A percentile compares a stretch with the other conserved stretches of the same genome.
Conservation (phyloP, 2,329 filamentous ascomycete species). For the Cercospora sojina region DNA sequence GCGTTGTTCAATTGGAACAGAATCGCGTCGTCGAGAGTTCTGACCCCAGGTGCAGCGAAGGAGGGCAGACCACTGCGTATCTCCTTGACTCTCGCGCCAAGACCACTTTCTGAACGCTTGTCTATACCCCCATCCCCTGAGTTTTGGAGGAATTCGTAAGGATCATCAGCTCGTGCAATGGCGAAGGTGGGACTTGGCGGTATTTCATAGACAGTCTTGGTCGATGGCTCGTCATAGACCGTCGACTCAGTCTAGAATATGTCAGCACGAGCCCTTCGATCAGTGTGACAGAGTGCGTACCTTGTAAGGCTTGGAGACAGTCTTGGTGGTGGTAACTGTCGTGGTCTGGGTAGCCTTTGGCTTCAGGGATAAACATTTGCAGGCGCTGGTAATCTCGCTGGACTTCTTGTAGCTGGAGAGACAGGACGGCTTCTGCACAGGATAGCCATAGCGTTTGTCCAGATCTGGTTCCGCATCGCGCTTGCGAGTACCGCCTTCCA, state of each 20-base stretch:
- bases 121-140: background rate
- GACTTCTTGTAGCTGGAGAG: background rate
- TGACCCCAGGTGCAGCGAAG: background rate
- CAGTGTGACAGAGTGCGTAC: background rate
- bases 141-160: background rate
- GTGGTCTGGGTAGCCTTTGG: background rate
- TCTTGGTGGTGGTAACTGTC: background rate
- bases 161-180: background rate
- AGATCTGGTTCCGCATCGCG: background rate
- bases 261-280: background rate
- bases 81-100: background rate
- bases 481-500: background rate
- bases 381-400: background rate
- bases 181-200: background rate
- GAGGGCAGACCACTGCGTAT: background rate
- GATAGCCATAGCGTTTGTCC: background rate
- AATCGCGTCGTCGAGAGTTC: background rate
- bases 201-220: background rate
- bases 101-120: background rate
- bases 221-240: background rate
- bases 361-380: background rate
- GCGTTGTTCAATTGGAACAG: background rate
- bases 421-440: background rate
- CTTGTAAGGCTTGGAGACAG: background rate
- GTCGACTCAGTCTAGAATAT: background rate